Percentiles rank a stretch among this genome's conserved stretches.
These are phyloP conservation scores for Pseudonitzschia multiseries DNA, from an alignment of 108 stramenopile genomes.

Conservation along the genomic window DNA sequence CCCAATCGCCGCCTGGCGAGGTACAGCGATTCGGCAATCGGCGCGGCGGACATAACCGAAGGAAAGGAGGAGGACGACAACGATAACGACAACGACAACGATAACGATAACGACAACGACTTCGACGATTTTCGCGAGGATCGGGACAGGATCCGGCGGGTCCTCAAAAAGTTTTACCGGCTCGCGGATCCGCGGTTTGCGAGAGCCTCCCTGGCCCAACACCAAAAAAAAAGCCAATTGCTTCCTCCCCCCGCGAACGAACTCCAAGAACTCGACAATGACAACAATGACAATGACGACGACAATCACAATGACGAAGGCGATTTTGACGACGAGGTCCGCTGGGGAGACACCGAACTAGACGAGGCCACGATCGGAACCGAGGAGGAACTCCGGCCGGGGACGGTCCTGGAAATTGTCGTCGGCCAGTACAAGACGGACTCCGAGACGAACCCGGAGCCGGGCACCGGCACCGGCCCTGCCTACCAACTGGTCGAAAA, in stretches of 20 bases:
- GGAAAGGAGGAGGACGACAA: too few relatives aligned
- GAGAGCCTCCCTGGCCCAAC: neutral
- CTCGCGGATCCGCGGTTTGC: neutral
- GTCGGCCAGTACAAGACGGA: neutral
- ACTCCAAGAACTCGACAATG: neutral
- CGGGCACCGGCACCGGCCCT: too few relatives aligned
- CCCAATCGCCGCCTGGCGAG: neutral
- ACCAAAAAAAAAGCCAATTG: neutral
- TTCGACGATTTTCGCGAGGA: neutral
- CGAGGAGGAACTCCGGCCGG: neutral
- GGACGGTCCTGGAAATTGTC: slow-evolving; percentile 6
- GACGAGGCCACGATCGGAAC: too few relatives aligned
- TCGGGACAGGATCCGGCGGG: neutral
- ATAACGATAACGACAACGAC: too few relatives aligned
- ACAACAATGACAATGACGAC: neutral
- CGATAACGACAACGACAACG: neutral
- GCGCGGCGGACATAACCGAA: too few relatives aligned
- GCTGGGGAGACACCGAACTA: too few relatives aligned
- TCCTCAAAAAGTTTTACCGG: neutral
- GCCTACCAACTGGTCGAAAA: slow-evolving; percentile 45
- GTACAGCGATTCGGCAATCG: too few relatives aligned
- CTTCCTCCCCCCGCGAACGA: neutral
- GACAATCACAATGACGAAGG: neutral
- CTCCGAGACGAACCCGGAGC: neutral
- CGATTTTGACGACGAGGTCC: neutral